These are phyloP conservation scores for Epichloe festucae DNA, from an alignment of 2,329 filamentous ascomycete species.

Conservation along the genomic window DNA sequence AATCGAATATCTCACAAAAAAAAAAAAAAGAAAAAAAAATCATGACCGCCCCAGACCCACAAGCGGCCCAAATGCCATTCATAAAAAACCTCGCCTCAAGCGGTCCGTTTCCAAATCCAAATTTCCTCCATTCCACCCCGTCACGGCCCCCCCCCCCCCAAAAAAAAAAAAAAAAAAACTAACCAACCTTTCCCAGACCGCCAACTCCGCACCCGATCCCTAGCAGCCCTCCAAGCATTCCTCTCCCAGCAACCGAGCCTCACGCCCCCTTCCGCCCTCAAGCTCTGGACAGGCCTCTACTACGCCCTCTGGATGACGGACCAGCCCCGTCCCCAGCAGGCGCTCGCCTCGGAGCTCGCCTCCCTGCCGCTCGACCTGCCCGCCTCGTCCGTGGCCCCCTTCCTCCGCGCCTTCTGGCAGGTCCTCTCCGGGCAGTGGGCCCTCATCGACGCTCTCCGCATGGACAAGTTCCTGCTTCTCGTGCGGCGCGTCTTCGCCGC, in stretches of 20 bases:
- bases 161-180: background rate
- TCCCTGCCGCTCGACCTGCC: constrained; percentile 48
- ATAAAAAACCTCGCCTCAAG: constrained; percentile 75
- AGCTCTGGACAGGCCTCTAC: constrained; percentile 91
- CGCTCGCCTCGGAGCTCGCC: constrained; percentile 66
- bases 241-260: constrained; percentile 52
- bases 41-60: background rate
- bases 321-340: constrained; percentile 75
- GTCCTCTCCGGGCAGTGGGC: constrained; percentile 60
- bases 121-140: no score
- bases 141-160: no score
- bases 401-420: constrained; percentile 56
- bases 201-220: constrained; percentile 61
- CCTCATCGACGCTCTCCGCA: constrained; percentile 59
- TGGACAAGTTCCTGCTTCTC: constrained; percentile 88
- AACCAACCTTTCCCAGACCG: constrained; percentile 43
- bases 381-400: constrained; percentile 26
- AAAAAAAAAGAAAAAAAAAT: background rate
- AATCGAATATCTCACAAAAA: background rate
- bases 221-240: constrained; percentile 65
- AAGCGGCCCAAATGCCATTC: constrained; percentile 51
- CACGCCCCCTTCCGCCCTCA: constrained; percentile 56
- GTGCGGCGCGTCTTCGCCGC: constrained; percentile 66
- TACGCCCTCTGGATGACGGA: constrained; percentile 93
- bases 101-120: constrained; percentile 37